Percentiles rank a stretch among this genome's conserved stretches.
Evolutionary conservation across 345 rosid species (phyloP).

Genomic region (Linum trigynum): DNA sequence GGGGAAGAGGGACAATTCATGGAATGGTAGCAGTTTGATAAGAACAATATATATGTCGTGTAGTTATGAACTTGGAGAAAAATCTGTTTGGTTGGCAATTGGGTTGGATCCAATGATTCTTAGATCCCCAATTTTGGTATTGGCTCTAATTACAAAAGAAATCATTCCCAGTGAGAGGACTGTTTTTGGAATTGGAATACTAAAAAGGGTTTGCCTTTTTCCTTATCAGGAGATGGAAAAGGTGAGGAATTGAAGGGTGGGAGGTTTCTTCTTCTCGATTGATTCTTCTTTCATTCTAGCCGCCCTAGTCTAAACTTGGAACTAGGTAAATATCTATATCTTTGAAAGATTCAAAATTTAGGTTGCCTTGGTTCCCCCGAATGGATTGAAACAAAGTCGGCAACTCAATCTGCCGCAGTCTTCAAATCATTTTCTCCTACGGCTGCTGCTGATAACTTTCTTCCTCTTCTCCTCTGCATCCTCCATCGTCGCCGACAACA

Average conservation of each 20-base stretch:
- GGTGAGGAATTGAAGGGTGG: background rate
- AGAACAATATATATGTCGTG: background rate
- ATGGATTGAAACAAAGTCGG: constrained; percentile 35
- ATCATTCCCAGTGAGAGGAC: background rate
- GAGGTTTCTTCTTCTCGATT: background rate
- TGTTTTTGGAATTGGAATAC: background rate
- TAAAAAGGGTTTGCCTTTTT: background rate
- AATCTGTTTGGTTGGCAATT: background rate
- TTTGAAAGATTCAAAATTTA: constrained; percentile 4
- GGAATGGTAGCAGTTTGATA: background rate
- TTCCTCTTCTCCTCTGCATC: constrained; percentile 21
- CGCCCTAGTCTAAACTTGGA: background rate
- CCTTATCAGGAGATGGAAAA: background rate
- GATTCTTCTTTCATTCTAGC: too few species aligned
- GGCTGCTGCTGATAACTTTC: constrained; percentile 32
- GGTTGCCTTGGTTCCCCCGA: background rate
- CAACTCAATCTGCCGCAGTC: constrained; percentile 45
- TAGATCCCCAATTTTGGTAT: background rate
- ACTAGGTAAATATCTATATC: background rate
- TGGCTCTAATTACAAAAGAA: background rate
- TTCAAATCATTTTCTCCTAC: constrained; percentile 43
- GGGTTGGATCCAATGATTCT: background rate
- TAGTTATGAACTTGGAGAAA: background rate
- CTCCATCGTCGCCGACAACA: constrained; percentile 27
- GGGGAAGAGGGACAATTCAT: background rate